Evolutionary conservation across 2,329 filamentous ascomycete species (phyloP).

Genomic region (Chalaropsis ovoidea): DNA sequence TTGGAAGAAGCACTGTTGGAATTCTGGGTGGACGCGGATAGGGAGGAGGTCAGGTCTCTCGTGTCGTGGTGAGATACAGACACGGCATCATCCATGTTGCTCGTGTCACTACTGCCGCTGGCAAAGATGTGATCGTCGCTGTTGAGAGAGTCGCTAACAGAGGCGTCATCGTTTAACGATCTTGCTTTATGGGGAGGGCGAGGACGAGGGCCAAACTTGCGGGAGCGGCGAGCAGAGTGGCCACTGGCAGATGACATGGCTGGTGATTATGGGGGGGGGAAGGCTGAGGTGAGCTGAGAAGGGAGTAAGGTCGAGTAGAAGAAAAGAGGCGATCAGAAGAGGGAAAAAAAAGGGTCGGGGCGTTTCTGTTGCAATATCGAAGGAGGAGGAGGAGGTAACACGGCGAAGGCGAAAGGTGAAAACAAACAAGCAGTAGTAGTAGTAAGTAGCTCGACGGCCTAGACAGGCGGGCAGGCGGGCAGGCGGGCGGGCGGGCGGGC

Average conservation of each 20-base stretch:
- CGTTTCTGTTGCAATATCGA: not conserved
- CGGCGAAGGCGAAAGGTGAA: slow-evolving; percentile 1
- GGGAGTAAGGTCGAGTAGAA: slow-evolving; percentile 19
- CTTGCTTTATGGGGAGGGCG: slow-evolving; percentile 40
- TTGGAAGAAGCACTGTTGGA: not conserved
- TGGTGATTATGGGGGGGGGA: slow-evolving; percentile 31
- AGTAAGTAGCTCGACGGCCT: not conserved
- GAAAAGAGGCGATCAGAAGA: slow-evolving; percentile 25
- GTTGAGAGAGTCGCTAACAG: slow-evolving; percentile 52
- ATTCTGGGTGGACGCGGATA: not conserved
- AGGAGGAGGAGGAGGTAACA: not conserved
- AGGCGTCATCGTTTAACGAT: slow-evolving; percentile 53
- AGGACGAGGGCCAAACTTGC: slow-evolving; percentile 56
- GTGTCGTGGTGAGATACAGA: slow-evolving; percentile 38
- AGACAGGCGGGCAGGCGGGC: not conserved
- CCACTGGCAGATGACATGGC: slow-evolving; percentile 27
- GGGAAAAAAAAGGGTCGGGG: slow-evolving; percentile 25
- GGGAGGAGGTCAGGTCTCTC: not conserved
- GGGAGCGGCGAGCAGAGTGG: slow-evolving; percentile 32
- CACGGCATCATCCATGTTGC: slow-evolving; percentile 46
- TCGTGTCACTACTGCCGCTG: slow-evolving; percentile 52
- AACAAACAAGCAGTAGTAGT: not conserved
- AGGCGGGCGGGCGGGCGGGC: too few relatives aligned
- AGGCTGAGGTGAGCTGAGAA: not conserved
- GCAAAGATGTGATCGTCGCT: slow-evolving; percentile 52